Conservation (phyloP, 192 early-diverging fungal genomes). For the Dimargaris cristalligena region DNA sequence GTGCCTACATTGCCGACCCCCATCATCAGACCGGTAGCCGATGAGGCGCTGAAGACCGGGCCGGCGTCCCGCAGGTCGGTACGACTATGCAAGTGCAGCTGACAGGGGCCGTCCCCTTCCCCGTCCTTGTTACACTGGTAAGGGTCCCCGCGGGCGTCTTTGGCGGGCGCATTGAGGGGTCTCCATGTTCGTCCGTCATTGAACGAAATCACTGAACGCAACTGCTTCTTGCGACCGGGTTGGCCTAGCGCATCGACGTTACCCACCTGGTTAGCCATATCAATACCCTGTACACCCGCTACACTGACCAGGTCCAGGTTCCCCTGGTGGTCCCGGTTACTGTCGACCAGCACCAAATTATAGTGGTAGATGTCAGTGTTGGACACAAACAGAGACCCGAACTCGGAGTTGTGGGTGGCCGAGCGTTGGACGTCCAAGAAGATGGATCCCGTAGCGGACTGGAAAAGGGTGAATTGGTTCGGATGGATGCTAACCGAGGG, state of each 20-base stretch:
- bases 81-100: conserved; percentile 66
- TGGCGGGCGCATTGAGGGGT: conserved; percentile 32
- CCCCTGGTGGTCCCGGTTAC: conserved; percentile 55
- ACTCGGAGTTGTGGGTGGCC: conserved; percentile 25
- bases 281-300: conserved; percentile 65
- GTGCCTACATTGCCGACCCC: conserved; percentile 81
- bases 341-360: conserved; percentile 53
- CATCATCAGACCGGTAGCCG: conserved; percentile 68
- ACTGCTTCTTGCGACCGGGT: conserved; percentile 34
- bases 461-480: conserved; percentile 73
- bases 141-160: conserved; percentile 16
- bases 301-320: conserved; percentile 86
- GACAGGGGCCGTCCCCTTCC: no score
- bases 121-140: conserved; percentile 17
- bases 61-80: conserved; percentile 23
- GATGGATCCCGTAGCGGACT: conserved; percentile 58
- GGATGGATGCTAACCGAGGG: conserved; percentile 53
- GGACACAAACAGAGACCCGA: conserved; percentile 72
- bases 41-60: conserved; percentile 42
- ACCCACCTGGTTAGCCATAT: conserved; percentile 72
- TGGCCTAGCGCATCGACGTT: conserved; percentile 49
- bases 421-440: conserved; percentile 64
- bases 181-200: conserved; percentile 74
- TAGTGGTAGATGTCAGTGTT: conserved; percentile 72
- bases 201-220: conserved; percentile 67